These are phyloP conservation scores for Collybia sp. DNA, from an alignment of 768 basidiomycete species.

Conservation along the genomic window DNA sequence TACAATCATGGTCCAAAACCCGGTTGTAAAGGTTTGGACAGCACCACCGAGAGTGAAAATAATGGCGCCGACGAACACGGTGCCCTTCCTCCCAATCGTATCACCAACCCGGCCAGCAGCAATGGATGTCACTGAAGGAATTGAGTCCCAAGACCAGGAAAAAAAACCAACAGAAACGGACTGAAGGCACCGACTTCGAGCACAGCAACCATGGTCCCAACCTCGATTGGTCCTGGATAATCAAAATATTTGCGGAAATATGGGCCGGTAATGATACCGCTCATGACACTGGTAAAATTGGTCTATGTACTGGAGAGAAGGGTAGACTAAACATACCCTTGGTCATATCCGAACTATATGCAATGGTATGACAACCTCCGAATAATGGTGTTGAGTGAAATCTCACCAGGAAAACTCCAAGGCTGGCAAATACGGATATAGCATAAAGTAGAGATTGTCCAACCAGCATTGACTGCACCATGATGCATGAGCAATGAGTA, in stretches of 20 bases:
- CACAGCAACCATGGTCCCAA: slow-evolving; percentile 97
- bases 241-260: slow-evolving; percentile 82
- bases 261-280: slow-evolving; percentile 86
- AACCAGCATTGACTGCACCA: slow-evolving; percentile 52
- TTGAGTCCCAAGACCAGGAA: neutral
- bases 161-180: slow-evolving; percentile 27
- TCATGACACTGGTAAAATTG: slow-evolving; percentile 63
- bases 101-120: slow-evolving; percentile 83
- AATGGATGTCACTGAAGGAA: slow-evolving; percentile 70
- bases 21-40: slow-evolving; percentile 63
- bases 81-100: slow-evolving; percentile 66
- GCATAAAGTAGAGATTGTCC: slow-evolving; percentile 76
- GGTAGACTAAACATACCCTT: slow-evolving; percentile 49
- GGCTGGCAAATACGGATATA: slow-evolving; percentile 75
- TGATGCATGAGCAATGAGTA: slow-evolving; percentile 42
- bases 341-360: slow-evolving; percentile 82
- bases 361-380: slow-evolving; percentile 4
- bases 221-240: slow-evolving; percentile 63
- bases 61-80: slow-evolving; percentile 66
- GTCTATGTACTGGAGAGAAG: slow-evolving; percentile 10
- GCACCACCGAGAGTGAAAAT: slow-evolving; percentile 75
- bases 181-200: slow-evolving; percentile 90
- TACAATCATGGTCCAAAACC: slow-evolving; percentile 33
- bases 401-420: slow-evolving; percentile 82
- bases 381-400: neutral